Percentiles rank a stretch among this genome's conserved stretches.
phyloP scores from a whole-genome alignment of 164 flowering plant genomes.

The Protea cynaroides region DNA sequence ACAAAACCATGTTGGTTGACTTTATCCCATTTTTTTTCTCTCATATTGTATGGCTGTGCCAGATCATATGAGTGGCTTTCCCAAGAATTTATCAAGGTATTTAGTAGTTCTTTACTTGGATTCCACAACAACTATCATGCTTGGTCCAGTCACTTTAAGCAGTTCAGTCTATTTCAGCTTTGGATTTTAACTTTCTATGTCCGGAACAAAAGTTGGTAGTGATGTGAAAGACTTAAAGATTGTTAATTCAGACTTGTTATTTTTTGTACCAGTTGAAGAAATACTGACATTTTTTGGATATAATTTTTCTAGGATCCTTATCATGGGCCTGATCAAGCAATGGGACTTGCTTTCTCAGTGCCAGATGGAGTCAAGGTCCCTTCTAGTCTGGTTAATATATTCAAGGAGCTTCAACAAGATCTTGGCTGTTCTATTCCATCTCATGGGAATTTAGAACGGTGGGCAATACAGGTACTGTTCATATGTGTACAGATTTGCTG shows the following conservation, averaged over 20 bases:
- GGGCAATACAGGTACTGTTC: slow-evolving; percentile 80
- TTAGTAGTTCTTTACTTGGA: no score
- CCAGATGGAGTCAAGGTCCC: slow-evolving; percentile 86
- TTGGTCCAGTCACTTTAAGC: no score
- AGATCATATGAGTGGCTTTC: no score
- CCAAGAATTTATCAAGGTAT: no score
- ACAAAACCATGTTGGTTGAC: no score
- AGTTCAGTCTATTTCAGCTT: no score
- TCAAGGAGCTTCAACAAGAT: slow-evolving; percentile 85
- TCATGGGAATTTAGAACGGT: slow-evolving; percentile 81
- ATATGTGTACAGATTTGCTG: not conserved
- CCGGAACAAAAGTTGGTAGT: no score
- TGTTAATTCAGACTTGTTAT: not conserved
- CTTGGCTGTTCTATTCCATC: slow-evolving; percentile 87
- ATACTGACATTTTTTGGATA: not conserved
- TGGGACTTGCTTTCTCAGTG: slow-evolving; percentile 98
- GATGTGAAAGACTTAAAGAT: no score
- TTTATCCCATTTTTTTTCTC: no score
- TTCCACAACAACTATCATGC: no score
- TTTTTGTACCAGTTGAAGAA: not conserved
- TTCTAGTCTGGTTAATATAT: slow-evolving; percentile 84
- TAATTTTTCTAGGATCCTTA: slow-evolving; percentile 70
- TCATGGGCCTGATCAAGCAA: slow-evolving; percentile 98
- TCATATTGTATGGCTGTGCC: no score
- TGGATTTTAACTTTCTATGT: no score